Evolutionary conservation across 2,329 filamentous ascomycete genomes (phyloP), one percentile per base, ranked within the genome.

Genomic region (Trichothecium roseum): DNA sequence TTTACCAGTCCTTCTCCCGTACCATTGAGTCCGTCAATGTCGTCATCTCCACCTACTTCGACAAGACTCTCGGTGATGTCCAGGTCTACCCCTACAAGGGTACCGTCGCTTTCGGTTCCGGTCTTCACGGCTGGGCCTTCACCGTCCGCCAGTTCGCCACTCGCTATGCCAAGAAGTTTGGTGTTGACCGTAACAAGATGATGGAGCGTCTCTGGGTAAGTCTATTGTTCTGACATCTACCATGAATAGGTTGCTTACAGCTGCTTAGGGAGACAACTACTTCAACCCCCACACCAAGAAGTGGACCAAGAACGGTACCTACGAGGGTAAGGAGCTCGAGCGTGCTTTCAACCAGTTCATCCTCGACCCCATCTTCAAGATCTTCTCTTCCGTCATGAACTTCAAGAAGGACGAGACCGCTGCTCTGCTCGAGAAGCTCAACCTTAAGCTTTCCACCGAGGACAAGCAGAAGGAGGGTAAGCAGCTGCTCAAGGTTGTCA

Each of bases 281-380:
- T 98, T 98, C 84, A 96, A 98, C 79, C 85, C 91, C 54, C 78
- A 85, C 72, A 98, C 91, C 75, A 98, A 96, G 86, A 98, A 98
- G 81, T 98, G 91, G 91, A 89, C 88, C 66, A 96, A 84, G 76
- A 76, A 69, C 62, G 72, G 72, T 52, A 83, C 75, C 48, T 70
- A 85, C 60, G 87, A 94, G 57, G 89, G 87, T 60, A 82, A 94
- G 76, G 62, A 67, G 47, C 79, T 94, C 40, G 91, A 96, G 80
- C 91, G 91, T 83, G 86, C 89, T 53, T 98, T 98, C 84, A 94
- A 91, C 77, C 84, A 91, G 78, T 98, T 98, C 75, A 94, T 96
- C 64, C 69, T 98, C 59, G 91, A 98, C 71, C 91, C 91, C 59
- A 98, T 98, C 69, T 98, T 96, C 86, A 88, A 88, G 74, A 94